Conservation (phyloP, 1,284 basidiomycete genomes). For the Hypsizygus ulmarius region DNA sequence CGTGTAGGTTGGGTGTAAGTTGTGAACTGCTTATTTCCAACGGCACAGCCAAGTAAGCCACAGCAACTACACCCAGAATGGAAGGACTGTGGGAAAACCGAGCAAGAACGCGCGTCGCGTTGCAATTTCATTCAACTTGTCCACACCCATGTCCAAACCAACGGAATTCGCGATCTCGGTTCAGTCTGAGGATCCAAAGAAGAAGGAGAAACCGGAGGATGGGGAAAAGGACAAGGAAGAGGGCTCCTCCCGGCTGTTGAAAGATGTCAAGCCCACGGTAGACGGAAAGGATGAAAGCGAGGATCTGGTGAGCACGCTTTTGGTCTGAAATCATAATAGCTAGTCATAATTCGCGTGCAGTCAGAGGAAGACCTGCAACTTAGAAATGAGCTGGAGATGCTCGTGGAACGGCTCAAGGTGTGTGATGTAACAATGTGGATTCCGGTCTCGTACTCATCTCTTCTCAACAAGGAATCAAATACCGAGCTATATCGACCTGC, state of each 20-base stretch:
- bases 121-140: conserved; percentile 16
- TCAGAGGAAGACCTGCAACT: conserved; percentile 96
- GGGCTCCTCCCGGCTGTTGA: conserved; percentile 42
- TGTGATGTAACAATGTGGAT: conserved; percentile 13
- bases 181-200: conserved; percentile 69
- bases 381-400: conserved; percentile 96
- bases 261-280: conserved; percentile 52
- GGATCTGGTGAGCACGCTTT: conserved; percentile 65
- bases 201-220: conserved; percentile 59
- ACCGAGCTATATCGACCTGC: conserved; percentile 85
- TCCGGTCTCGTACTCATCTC: conserved; percentile 11
- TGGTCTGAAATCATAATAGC: conserved; percentile 2
- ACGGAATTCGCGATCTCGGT: conserved; percentile 59
- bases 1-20: conserved; percentile 8
- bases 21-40: conserved; percentile 4
- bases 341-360: conserved; percentile 37
- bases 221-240: conserved; percentile 59
- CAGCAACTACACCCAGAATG: conserved; percentile 1
- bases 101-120: conserved; percentile 45
- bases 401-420: conserved; percentile 92
- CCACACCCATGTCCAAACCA: conserved; percentile 50
- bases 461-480: conserved; percentile 73
- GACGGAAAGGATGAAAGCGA: conserved; percentile 58
- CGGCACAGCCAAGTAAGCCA: conserved; percentile 1
- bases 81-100: conserved; percentile 11